Percentiles rank a stretch among this genome's conserved stretches.
Conservation (phyloP, 2,329 filamentous ascomycete genomes). For the Diaporthe nobilis region DNA sequence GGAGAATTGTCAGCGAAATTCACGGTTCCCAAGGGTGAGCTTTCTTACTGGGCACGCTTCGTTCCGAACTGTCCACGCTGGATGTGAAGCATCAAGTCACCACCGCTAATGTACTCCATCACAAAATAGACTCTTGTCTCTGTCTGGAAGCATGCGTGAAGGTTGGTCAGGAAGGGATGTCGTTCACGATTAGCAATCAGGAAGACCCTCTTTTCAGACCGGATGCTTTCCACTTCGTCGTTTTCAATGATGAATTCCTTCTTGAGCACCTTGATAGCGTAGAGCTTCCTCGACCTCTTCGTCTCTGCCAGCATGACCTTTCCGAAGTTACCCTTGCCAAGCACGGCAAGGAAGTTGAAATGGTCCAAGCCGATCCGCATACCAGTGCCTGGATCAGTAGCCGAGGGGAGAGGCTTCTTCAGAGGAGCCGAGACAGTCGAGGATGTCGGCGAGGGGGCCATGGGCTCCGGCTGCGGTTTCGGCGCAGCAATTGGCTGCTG, state of each 20-base stretch:
- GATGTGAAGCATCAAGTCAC: constrained; percentile 99
- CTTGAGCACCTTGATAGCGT: constrained; percentile 99
- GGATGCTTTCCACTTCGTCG: constrained; percentile 97
- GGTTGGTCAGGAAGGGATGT: constrained; percentile 93
- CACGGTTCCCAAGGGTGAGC: not conserved
- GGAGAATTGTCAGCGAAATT: constrained; percentile 45
- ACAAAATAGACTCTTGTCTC: constrained; percentile 99
- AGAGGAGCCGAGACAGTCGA: constrained; percentile 53
- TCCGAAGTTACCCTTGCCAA: constrained; percentile 99
- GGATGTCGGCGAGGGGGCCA: constrained; percentile 53
- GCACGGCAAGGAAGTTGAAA: constrained; percentile 98
- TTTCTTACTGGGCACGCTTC: constrained; percentile 90
- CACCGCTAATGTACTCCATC: constrained; percentile 99
- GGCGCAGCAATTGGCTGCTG: constrained; percentile 48
- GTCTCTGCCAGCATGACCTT: constrained; percentile 99
- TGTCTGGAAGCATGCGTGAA: constrained; percentile 99
- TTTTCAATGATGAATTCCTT: constrained; percentile 99
- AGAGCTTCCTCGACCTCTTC: constrained; percentile 90
- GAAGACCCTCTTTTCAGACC: constrained; percentile 98
- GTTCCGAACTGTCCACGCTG: constrained; percentile 96
- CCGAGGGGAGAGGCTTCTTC: constrained; percentile 77
- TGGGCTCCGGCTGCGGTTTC: constrained; percentile 57
- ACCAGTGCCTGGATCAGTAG: constrained; percentile 80
- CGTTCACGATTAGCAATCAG: constrained; percentile 96
- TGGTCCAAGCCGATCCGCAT: constrained; percentile 95